Evolutionary conservation across 2,329 filamentous ascomycete genomes (phyloP).

Genomic region (Fusarium caatingaense): DNA sequence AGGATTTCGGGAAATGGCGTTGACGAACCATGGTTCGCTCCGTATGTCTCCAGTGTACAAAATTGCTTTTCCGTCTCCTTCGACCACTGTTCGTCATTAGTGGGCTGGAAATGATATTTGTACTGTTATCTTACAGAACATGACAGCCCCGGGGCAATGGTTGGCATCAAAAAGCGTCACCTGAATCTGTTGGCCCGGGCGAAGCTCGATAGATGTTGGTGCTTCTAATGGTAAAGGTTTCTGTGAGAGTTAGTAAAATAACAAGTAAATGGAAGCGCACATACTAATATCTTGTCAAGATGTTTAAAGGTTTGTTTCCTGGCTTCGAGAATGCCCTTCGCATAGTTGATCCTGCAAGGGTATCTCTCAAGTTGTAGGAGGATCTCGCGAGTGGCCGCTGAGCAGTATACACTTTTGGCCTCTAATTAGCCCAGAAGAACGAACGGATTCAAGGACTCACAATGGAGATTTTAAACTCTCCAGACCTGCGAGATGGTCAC

Average conservation of each 20-base stretch:
- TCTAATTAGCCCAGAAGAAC: neutral
- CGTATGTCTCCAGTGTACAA: conserved; percentile 92
- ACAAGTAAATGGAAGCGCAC: conserved; percentile 5
- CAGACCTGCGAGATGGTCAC: conserved; percentile 85
- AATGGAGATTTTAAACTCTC: conserved; percentile 83
- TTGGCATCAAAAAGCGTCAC: conserved; percentile 93
- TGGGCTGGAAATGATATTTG: no score
- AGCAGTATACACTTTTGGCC: conserved; percentile 79
- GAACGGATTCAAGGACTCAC: conserved; percentile 49
- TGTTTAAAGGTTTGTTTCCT: conserved; percentile 81
- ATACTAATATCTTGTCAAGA: conserved; percentile 74
- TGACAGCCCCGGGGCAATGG: conserved; percentile 88
- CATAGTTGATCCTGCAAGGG: conserved; percentile 83
- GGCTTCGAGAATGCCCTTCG: conserved; percentile 79
- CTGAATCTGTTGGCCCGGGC: conserved; percentile 73
- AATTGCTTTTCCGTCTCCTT: conserved; percentile 76
- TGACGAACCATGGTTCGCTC: conserved; percentile 88
- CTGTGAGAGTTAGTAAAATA: conserved; percentile 50
- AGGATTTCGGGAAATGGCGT: conserved; percentile 76
- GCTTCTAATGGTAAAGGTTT: conserved; percentile 86
- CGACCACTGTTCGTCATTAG: conserved; percentile 67
- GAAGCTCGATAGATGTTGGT: conserved; percentile 79
- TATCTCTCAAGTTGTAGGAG: conserved; percentile 83
- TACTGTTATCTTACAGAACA: conserved; percentile 72
- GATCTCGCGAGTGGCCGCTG: conserved; percentile 82